Conservation (phyloP, 2,329 filamentous ascomycete species). For the Penicillium nordicum region DNA sequence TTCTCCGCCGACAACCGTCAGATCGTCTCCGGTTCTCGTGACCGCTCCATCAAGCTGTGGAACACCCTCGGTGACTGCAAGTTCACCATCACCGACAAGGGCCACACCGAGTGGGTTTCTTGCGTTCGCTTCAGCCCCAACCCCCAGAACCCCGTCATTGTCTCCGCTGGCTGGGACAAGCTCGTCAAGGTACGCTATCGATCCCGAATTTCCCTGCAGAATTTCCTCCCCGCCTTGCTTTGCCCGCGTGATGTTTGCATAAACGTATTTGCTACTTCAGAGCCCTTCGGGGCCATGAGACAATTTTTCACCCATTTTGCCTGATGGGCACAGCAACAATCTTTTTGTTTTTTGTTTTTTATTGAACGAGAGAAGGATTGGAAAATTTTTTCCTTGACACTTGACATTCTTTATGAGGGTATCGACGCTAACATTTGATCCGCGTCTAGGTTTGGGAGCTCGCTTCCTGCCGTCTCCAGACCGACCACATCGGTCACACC, state of each 20-base stretch:
- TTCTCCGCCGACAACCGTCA: slow-evolving; percentile 99
- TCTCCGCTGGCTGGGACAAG: slow-evolving; percentile 99
- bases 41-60: slow-evolving; percentile 99
- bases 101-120: slow-evolving; percentile 99
- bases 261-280: slow-evolving; percentile 99
- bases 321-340: slow-evolving; percentile 36
- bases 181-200: slow-evolving; percentile 87
- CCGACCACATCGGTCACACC: slow-evolving; percentile 99
- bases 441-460: slow-evolving; percentile 89
- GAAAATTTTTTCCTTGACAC: slow-evolving; percentile 12
- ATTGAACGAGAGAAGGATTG: slow-evolving; percentile 16
- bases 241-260: slow-evolving; percentile 85
- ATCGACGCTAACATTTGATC: slow-evolving; percentile 21
- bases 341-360: slow-evolving; percentile 14
- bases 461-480: slow-evolving; percentile 98
- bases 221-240: slow-evolving; percentile 15
- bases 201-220: slow-evolving; percentile 10
- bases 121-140: slow-evolving; percentile 99
- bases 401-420: slow-evolving; percentile 4
- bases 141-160: slow-evolving; percentile 99
- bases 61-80: slow-evolving; percentile 99
- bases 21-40: slow-evolving; percentile 97
- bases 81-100: slow-evolving; percentile 99
- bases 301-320: slow-evolving; percentile 73
- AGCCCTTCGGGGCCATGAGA: slow-evolving; percentile 93